These are phyloP conservation scores for Orbilia blumenaviensis DNA, from an alignment of 2,329 filamentous ascomycete genomes.

Conservation along the genomic window DNA sequence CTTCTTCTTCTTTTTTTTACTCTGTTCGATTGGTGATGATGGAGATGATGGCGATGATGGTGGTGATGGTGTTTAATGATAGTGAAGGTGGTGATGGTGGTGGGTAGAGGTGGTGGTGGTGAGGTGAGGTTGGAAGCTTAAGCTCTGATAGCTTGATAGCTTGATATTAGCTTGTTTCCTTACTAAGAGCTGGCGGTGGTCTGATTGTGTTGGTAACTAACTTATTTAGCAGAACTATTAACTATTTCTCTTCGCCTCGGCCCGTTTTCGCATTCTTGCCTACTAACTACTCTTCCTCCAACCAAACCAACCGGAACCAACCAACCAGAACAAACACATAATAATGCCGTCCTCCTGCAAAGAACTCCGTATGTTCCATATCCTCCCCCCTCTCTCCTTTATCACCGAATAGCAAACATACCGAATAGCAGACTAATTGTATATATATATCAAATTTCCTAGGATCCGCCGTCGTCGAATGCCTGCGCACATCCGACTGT, in stretches of 20 bases:
- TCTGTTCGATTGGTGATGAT: background rate
- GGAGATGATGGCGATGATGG: background rate
- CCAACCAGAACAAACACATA: too few species aligned
- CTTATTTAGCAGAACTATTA: background rate
- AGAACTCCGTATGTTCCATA: slow-evolving; percentile 94
- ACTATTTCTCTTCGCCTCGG: background rate
- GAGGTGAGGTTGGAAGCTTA: background rate
- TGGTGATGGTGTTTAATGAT: too few species aligned
- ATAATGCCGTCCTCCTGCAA: slow-evolving; percentile 97
- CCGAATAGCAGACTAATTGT: background rate
- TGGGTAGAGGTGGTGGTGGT: background rate
- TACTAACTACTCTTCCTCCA: too few species aligned
- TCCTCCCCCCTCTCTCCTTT: slow-evolving; percentile 55
- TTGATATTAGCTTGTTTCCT: slow-evolving; percentile 1
- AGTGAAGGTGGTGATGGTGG: background rate
- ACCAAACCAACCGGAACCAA: too few species aligned
- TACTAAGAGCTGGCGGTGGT: slow-evolving; percentile 18
- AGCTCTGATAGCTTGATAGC: too few species aligned
- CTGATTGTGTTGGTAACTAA: slow-evolving; percentile 20
- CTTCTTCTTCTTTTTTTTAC: too few species aligned
- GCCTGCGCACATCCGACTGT: slow-evolving; percentile 95
- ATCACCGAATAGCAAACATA: background rate
- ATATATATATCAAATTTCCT: slow-evolving; percentile 9
- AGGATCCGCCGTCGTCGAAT: slow-evolving; percentile 92
- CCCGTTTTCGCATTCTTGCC: background rate